Evolutionary conservation across 2,329 filamentous ascomycete genomes (phyloP), one percentile per base, ranked within the genome.

Genomic region (Nemania sp.): DNA sequence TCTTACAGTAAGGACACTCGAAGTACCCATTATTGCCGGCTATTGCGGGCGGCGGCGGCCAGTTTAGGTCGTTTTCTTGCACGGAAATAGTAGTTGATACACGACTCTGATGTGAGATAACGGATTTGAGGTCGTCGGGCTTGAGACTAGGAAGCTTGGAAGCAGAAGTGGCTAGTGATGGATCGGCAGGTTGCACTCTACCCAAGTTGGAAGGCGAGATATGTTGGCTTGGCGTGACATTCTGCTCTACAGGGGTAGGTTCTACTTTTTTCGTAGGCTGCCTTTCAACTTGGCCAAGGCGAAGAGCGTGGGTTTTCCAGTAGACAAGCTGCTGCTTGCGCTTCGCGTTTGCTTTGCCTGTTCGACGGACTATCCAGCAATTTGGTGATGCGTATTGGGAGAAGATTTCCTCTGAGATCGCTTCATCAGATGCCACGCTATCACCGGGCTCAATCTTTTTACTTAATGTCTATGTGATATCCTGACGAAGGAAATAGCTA

Each of bases 251-350:
- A 13, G 29, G 15, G 18, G 27, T 54, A 38, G 52, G 27, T 22
- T 26, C 10, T 4, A 8, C 52, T 11, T 8, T 35, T 54, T 38
- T 22, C 4, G 18, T 35, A 22, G 27, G 15, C 7, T 54, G 35
- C 11, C 11, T 27, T 24, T n/a, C 35, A 18, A 24, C 10, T 35
- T 29, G 35, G 11, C 60, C 20, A 1, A 70, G 54, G n/a, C 55
- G 27, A 10, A 63, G 20, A 15, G 68, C 64, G 27, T 72, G 70
- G 7, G 61, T 32, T 55, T 65, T 69, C 70, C 68, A 72, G 22
- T 72, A 70, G 24, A 62, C 2, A 26, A 72, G 56, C 22, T 70
- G 68, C 45, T 67, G 68, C 41, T 69, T 69, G 6, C 68, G 64
- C 18, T 68, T 47, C 13, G 66, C 68, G 32, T 68, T 68, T 26